Evolutionary conservation across 2,329 filamentous ascomycete species (phyloP).

Genomic region (Sporothrix brunneoviolacea): DNA sequence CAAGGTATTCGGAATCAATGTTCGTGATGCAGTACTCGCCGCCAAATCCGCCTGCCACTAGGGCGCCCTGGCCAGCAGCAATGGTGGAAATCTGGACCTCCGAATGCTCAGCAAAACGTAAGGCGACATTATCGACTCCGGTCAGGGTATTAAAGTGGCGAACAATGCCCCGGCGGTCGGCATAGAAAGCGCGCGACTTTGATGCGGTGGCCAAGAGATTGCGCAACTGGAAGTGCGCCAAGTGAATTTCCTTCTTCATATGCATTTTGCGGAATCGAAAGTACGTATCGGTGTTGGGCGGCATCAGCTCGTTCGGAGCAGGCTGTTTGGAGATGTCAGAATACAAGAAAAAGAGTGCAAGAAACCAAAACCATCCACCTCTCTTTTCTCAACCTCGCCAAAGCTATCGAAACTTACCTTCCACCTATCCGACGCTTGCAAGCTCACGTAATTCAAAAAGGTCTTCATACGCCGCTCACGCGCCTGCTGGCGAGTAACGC

Average conservation of each 20-base stretch:
- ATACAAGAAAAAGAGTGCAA: background rate
- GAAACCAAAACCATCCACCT: background rate
- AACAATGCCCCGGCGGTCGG: slow-evolving; percentile 42
- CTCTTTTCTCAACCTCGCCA: too few relatives aligned
- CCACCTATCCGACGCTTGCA: slow-evolving; percentile 39
- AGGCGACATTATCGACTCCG: slow-evolving; percentile 36
- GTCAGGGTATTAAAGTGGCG: slow-evolving; percentile 46
- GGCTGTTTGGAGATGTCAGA: background rate
- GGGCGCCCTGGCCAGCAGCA: slow-evolving; percentile 45
- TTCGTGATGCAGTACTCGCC: slow-evolving; percentile 48
- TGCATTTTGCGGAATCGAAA: slow-evolving; percentile 55
- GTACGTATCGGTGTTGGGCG: slow-evolving; percentile 40
- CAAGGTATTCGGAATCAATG: slow-evolving; percentile 30
- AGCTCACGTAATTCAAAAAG: slow-evolving; percentile 54
- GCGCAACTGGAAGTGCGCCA: slow-evolving; percentile 62
- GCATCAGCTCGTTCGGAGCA: slow-evolving; percentile 23
- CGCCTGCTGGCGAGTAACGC: slow-evolving; percentile 43
- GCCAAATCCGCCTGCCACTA: slow-evolving; percentile 53
- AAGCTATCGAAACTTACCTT: slow-evolving; percentile 43
- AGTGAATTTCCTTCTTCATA: slow-evolving; percentile 44
- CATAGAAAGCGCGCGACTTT: slow-evolving; percentile 51
- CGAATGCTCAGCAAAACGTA: slow-evolving; percentile 35
- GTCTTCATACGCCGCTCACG: slow-evolving; percentile 39
- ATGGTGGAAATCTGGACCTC: slow-evolving; percentile 43
- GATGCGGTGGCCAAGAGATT: slow-evolving; percentile 54